Conservation (phyloP, 164 flowering plant species). For the Piper betle region DNA sequence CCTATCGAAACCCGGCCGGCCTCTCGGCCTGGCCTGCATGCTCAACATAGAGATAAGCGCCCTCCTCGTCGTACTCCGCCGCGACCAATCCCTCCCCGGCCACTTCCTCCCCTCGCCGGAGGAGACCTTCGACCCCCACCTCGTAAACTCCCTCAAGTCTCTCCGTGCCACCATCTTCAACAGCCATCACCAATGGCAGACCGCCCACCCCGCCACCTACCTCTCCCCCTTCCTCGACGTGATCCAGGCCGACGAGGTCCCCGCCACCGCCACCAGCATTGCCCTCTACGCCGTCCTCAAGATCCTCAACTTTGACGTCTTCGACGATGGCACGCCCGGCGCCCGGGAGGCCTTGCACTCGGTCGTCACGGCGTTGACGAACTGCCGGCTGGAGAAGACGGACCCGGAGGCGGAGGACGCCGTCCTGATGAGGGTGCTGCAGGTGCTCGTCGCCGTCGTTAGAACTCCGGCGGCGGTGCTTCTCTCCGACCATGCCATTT, state of each 20-base stretch:
- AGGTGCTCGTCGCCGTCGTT: conserved; percentile 41
- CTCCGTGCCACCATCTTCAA: conserved; percentile 58
- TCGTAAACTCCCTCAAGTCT: conserved; percentile 57
- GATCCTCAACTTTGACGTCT: conserved; percentile 49
- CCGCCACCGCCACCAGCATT: conserved; percentile 54
- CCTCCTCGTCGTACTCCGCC: conserved; percentile 71
- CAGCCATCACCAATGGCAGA: conserved; percentile 67
- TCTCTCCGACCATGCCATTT: conserved; percentile 53
- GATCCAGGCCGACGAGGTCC: conserved; percentile 57
- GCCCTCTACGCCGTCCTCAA: conserved; percentile 60
- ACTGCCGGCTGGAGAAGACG: conserved; percentile 57
- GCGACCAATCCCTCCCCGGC: conserved; percentile 17
- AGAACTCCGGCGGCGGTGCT: conserved; percentile 35
- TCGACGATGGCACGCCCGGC: conserved; percentile 60
- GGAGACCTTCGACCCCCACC: conserved; percentile 28
- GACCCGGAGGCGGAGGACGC: conserved; percentile 38
- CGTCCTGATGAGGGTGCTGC: conserved; percentile 55
- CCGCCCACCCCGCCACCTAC: conserved; percentile 52
- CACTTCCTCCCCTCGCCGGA: conserved; percentile 35
- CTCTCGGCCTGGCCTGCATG: conserved; percentile 70
- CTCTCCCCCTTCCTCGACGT: conserved; percentile 78
- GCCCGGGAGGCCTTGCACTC: conserved; percentile 46
- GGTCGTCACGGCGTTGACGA: conserved; percentile 38
- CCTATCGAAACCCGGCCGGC: conserved; percentile 13
- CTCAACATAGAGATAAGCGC: conserved; percentile 78